Evolutionary conservation across 441 rosid genomes (phyloP).

Genomic region (Corymbia calophylla): DNA sequence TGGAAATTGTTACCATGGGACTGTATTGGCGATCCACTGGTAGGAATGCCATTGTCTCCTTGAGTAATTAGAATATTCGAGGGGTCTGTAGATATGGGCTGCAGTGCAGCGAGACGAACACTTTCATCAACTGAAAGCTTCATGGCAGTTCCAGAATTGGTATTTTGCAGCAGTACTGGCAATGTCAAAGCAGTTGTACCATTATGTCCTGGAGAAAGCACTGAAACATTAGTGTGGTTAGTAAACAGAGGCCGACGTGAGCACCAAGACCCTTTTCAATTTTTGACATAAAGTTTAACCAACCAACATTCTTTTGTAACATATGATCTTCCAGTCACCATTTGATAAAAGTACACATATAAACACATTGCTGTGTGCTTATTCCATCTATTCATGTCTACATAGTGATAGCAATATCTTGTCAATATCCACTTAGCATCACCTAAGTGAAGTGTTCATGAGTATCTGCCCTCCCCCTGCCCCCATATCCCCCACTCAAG

Average conservation of each 20-base stretch:
- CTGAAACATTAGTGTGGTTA: not conserved
- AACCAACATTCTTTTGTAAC: not conserved
- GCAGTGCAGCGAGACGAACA: accelerated
- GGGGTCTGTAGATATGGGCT: not conserved
- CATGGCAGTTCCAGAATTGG: not conserved
- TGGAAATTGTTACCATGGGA: too few species aligned
- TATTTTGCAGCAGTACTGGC: not conserved
- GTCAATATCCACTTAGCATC: accelerated
- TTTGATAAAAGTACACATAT: too few species aligned
- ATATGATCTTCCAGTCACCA: not conserved
- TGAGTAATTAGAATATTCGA: not conserved
- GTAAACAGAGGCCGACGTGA: not conserved
- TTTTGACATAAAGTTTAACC: not conserved
- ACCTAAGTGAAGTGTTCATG: not conserved
- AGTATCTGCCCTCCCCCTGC: not conserved
- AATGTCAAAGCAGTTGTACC: not conserved
- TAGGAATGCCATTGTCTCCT: not conserved
- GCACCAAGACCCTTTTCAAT: not conserved
- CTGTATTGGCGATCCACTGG: too few species aligned
- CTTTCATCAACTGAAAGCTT: not conserved
- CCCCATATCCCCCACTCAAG: not conserved
- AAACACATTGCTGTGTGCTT: not conserved
- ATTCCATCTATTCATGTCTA: not conserved
- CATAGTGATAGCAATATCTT: not conserved
- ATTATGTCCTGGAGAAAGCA: not conserved